Evolutionary conservation across 106 monocot species (phyloP).

Genomic region (Posidonia australis): DNA sequence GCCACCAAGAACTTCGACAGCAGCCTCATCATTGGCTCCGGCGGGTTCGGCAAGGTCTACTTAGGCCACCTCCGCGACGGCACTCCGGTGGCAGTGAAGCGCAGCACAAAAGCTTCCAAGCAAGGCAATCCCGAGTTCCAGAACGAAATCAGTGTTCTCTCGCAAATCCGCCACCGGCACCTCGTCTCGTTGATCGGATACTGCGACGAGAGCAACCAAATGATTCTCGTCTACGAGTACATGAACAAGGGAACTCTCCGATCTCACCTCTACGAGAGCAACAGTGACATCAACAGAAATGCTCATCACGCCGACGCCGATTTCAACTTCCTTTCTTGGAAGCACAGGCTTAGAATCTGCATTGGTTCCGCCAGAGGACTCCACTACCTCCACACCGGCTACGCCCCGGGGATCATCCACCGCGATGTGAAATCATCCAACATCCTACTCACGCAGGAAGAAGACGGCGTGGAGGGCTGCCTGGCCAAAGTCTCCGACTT

Average conservation of each 20-base stretch:
- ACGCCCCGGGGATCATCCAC: slow-evolving; percentile 16
- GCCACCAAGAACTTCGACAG: slow-evolving; percentile 21
- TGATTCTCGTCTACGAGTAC: slow-evolving; percentile 30
- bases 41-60: slow-evolving; percentile 27
- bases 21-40: slow-evolving; percentile 8
- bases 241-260: slow-evolving; percentile 22
- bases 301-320: not conserved
- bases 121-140: slow-evolving; percentile 22
- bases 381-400: slow-evolving; percentile 29
- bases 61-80: slow-evolving; percentile 10
- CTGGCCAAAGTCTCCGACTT: slow-evolving; percentile 35
- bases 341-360: slow-evolving; percentile 19
- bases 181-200: slow-evolving; percentile 23
- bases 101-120: not conserved
- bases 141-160: slow-evolving; percentile 17
- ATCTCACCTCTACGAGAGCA: slow-evolving; percentile 4
- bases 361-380: slow-evolving; percentile 21
- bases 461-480: slow-evolving; percentile 1
- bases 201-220: slow-evolving; percentile 15
- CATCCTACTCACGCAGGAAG: slow-evolving; percentile 7
- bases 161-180: slow-evolving; percentile 23
- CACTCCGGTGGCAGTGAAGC: slow-evolving; percentile 20
- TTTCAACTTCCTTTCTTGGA: slow-evolving; percentile 3
- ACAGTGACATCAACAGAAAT: not conserved
- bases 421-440: slow-evolving; percentile 23